phyloP scores from a whole-genome alignment of 1,139 yeast species.

The Barnettozyma hawaiiensis region DNA sequence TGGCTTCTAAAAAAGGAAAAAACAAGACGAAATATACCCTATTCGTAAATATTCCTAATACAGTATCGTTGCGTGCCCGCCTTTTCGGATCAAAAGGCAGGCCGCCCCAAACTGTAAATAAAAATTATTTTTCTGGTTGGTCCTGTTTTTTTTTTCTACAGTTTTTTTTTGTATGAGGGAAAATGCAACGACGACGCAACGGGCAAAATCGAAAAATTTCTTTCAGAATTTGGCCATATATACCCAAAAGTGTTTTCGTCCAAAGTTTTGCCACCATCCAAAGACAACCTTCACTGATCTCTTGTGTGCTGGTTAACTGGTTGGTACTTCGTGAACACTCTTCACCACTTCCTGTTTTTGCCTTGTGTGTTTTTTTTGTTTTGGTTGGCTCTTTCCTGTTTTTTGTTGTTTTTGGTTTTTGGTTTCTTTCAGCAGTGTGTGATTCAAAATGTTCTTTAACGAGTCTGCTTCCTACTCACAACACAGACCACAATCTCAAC shows the following conservation, averaged over 20 bases:
- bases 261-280: background rate
- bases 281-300: background rate
- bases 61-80: background rate
- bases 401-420: constrained; percentile 1
- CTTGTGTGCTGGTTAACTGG: background rate
- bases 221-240: background rate
- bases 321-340: background rate
- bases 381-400: background rate
- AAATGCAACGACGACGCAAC: too few species aligned
- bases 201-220: background rate
- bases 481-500: constrained; percentile 9
- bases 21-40: background rate
- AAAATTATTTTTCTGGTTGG: too few species aligned
- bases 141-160: background rate
- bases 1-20: background rate
- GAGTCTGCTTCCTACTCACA: constrained; percentile 1
- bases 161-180: too few species aligned
- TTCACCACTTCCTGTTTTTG: constrained; percentile 1
- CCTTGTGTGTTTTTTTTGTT: constrained; percentile 1
- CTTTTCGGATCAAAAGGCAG: too few species aligned
- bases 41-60: background rate
- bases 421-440: background rate
- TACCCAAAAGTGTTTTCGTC: too few species aligned
- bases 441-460: constrained; percentile 3
- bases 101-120: too few species aligned